Evolutionary conservation across 495 filamentous ascomycete species (phyloP), one percentile per base, ranked within the genome.

Genomic region (Usnea hakonensis): DNA sequence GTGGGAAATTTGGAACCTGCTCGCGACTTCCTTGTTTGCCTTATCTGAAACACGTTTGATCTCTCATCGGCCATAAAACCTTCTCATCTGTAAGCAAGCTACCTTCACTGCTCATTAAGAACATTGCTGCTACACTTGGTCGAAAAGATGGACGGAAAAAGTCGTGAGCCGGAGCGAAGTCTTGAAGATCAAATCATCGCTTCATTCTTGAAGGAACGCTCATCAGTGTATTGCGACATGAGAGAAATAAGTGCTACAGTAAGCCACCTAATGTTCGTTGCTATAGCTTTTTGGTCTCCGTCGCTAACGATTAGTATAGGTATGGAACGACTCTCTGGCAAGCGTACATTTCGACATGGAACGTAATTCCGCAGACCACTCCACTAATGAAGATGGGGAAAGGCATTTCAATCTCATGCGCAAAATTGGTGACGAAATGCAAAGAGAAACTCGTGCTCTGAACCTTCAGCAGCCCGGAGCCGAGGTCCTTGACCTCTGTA

Each of bases 401-500:
- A 56, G 61, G 10, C 71, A 75, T 53, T 74, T 68, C 40, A 68
- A 72, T 5, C 71, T 75, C 68, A 78, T 79, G 71, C 55, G 62
- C 26, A 40, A 67, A 2, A 71, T 74, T 36, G 75, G 60, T 1
- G n/a, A 66, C 2, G 71, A 78, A 19, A 66, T 76, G 62, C 60
- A 71, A 17, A 5, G 43, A 11, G 43, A n/a, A n/a, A 75, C 67
- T 44, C 41, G 26, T 28, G 73, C 60, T 2, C 65, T 76, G 32
- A 50, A 0, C 1, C 61, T 61, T 23, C 37, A 1, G 37, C 35
- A 38, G 3, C 60, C 62, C 33, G 46, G 54, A 2, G 10, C 14
- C 13, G 21, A n/a, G 30, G 56, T 50, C 37, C 76, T 86, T 2
- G 80, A 86, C 64, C 67, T 85, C 44, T 85, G 83, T 67, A 79